Conservation (phyloP, 345 rosid species). For the Linum trigynum region DNA sequence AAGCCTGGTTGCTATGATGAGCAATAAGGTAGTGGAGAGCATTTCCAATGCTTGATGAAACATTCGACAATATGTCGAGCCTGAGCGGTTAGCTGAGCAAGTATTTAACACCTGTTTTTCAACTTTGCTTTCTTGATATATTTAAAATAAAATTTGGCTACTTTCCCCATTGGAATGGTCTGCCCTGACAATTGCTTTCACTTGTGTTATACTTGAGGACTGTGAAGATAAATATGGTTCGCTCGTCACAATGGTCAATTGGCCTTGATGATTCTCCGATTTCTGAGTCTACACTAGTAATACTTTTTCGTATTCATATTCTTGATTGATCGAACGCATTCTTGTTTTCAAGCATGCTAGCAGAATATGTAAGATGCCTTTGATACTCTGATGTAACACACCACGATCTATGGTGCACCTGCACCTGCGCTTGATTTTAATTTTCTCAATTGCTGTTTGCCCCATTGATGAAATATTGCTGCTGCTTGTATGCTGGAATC, state of each 20-base stretch:
- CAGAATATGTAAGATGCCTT: neutral
- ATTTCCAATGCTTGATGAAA: slow-evolving; percentile 5
- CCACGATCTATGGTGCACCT: too few species aligned
- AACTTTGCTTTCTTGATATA: too few species aligned
- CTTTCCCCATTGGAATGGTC: neutral
- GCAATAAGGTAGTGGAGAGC: slow-evolving; percentile 19
- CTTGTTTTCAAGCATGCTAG: neutral
- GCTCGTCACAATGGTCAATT: slow-evolving; percentile 17
- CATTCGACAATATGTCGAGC: slow-evolving; percentile 22
- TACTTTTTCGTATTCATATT: neutral
- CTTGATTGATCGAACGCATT: neutral
- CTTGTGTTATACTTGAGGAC: slow-evolving; percentile 1
- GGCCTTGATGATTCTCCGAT: slow-evolving; percentile 11
- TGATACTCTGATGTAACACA: too few species aligned
- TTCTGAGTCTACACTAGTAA: slow-evolving; percentile 4
- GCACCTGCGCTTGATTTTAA: too few species aligned
- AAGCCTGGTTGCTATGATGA: slow-evolving; percentile 42
- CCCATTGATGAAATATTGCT: neutral
- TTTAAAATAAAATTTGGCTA: neutral
- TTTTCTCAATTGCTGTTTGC: too few species aligned
- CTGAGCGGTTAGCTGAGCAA: slow-evolving; percentile 67
- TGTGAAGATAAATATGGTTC: slow-evolving; percentile 14
- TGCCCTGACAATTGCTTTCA: neutral
- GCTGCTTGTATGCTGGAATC: too few species aligned
- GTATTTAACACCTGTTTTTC: slow-evolving; percentile 1